A percentile compares a stretch with the other conserved stretches of the same genome.
These are phyloP conservation scores for Stagonosporopsis chrysanthemi DNA, from an alignment of 2,329 filamentous ascomycete species.

Conservation along the genomic window DNA sequence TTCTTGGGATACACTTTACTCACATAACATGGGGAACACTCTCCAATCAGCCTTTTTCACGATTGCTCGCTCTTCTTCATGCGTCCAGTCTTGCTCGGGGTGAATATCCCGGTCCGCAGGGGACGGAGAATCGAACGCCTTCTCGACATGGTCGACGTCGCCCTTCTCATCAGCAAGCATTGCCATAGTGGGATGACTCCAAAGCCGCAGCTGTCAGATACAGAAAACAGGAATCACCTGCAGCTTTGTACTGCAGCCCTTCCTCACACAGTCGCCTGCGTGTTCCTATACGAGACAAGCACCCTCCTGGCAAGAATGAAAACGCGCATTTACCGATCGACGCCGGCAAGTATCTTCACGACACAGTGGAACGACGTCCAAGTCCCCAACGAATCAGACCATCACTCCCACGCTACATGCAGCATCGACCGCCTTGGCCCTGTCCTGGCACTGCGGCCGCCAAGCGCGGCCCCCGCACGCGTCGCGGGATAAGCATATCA, in stretches of 20 bases:
- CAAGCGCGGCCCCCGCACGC: slow-evolving; percentile 15
- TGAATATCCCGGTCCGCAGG: slow-evolving; percentile 4
- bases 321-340: slow-evolving; percentile 2
- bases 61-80: slow-evolving; percentile 40
- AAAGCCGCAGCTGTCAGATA: background rate
- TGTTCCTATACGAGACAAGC: slow-evolving; percentile 2
- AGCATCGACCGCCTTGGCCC: slow-evolving; percentile 11
- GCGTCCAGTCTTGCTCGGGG: slow-evolving; percentile 37
- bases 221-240: background rate
- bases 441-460: slow-evolving; percentile 6
- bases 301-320: background rate
- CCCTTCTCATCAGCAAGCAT: slow-evolving; percentile 21
- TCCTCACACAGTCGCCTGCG: slow-evolving; percentile 2
- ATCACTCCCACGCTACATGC: background rate
- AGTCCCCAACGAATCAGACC: background rate
- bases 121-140: slow-evolving; percentile 12
- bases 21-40: slow-evolving; percentile 45
- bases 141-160: slow-evolving; percentile 23
- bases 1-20: background rate
- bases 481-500: slow-evolving; percentile 2
- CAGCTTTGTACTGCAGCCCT: slow-evolving; percentile 1
- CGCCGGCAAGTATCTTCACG: background rate
- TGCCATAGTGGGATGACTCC: background rate
- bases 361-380: background rate
- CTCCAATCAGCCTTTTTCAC: slow-evolving; percentile 42